These are phyloP conservation scores for Butyriboletus loyo DNA, from an alignment of 768 basidiomycete species.

Conservation along the genomic window DNA sequence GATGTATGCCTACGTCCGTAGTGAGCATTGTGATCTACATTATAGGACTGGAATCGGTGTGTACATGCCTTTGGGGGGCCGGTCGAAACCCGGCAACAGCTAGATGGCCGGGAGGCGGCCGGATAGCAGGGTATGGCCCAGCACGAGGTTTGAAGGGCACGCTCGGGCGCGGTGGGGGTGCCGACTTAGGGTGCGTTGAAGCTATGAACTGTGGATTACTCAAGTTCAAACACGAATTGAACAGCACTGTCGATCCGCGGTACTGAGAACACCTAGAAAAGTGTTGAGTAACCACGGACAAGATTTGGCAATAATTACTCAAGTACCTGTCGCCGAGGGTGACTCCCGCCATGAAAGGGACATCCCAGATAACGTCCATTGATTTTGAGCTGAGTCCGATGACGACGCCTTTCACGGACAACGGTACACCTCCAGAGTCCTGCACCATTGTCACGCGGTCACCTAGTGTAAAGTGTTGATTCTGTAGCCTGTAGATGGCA, in stretches of 20 bases:
- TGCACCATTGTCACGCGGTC: conserved; percentile 96
- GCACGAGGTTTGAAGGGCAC: conserved; percentile 63
- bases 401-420: conserved; percentile 91
- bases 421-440: conserved; percentile 89
- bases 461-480: conserved; percentile 83
- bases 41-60: not conserved
- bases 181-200: conserved; percentile 59
- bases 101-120: conserved; percentile 50
- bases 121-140: conserved; percentile 63
- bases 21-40: not conserved
- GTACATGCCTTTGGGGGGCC: conserved; percentile 33
- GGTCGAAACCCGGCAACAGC: conserved; percentile 67
- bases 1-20: conserved; percentile 29
- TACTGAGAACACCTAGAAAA: conserved; percentile 78
- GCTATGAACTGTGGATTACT: conserved; percentile 82
- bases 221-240: conserved; percentile 87
- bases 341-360: conserved; percentile 88
- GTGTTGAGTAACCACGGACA: not conserved
- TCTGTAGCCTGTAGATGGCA: conserved; percentile 83
- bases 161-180: conserved; percentile 45
- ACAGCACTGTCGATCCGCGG: conserved; percentile 85
- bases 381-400: conserved; percentile 82
- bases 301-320: not conserved
- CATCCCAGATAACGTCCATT: conserved; percentile 97
- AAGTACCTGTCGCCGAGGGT: conserved; percentile 78